Base-by-base conservation (phyloP, 2,329 filamentous ascomycete species). In the Colletotrichum sidae region DNA sequence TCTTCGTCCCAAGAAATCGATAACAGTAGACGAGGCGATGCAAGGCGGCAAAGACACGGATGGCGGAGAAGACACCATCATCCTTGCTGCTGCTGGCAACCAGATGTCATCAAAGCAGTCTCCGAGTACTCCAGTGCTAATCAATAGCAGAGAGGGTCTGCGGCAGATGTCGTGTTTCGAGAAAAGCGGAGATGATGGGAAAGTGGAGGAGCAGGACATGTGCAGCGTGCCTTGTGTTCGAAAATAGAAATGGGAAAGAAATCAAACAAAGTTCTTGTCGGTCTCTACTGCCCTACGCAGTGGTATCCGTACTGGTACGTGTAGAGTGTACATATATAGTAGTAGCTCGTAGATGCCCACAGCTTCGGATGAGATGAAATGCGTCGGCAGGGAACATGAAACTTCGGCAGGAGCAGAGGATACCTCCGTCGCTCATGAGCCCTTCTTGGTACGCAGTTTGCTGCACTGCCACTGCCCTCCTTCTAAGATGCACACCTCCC, bases 121-220 rank as follows among this genome's bases (percentile, higher is more conserved):
- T 13, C 13, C 15, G 33, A 17, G 55, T 37, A 41, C 33, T 49
- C 42, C 45, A 42, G 55, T 56, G 47, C 51, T 37, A 25, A 61
- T 45, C 45, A 62, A n/a, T 25, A 25, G 37, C n/a, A 38, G 25
- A 46, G 51, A 50, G 57, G 57, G 62, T 50, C 52, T 61, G 62
- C 62, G 46, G 57, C 57, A 56, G 62, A 65, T 62, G 51, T 56
- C 41, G 58, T 57, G 63, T 66, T 66, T 66, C 58, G 63, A 63
- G 47, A 65, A 55, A 51, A 51, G 34, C 47, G 57, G 57, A 42
- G 11, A n/a, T 25, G 15, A 12, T n/a, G 38, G n/a, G 33, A 38
- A 10, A 53, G 58, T 62, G 62, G 62, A 62, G 58, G 25, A 25
- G 25, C 25, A 25, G 25, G 13, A 46, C 39, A 49, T 56, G 63